Base-by-base conservation (phyloP, 225 moss, liverwort and hornwort species). In the Takakia lepidozioides region DNA sequence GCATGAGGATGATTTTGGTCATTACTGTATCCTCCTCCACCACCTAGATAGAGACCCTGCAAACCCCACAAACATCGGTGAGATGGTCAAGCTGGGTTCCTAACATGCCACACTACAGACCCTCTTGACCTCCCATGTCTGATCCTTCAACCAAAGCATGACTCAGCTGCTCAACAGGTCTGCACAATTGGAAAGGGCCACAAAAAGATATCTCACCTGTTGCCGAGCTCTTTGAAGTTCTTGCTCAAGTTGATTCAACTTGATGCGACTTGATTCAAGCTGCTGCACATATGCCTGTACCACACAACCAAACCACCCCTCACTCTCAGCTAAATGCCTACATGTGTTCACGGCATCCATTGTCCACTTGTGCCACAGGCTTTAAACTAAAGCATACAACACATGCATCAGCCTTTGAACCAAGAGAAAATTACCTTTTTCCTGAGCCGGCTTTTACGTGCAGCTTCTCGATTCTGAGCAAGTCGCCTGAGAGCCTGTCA, bases 391-490 rank as follows among this genome's bases (percentile, higher is more conserved):
- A 30, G 1, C 23, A 2, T 15, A 20, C 4, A 10, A 23, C 2
- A 19, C 21, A 23, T 16, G 18, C 51, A 38, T 13, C 45, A 53
- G 38, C 29, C 21, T 32, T 11, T 32, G 32, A 11, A 32, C 32
- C 7, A 7, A 32, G 52, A 5, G 15, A 15, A 6, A 2, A 71
- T 30, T 38, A 98, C 98, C 91, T 98, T 98, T 56, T 98, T 98
- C 40, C 98, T 75, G 11, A 98, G 82, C 67, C 98, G 83, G 62
- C 91, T 91, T 63, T 98, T 98, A 16, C 98, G 98, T 54, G 98
- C 98, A 58, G 98, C 98, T 71, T 98, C 98, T 47, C 98, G 91
- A 67, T 98, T 98, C 51, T 98, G 98, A 24, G 91, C 98, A 59
- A 98, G 54, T 25, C 98, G 84, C 43, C 98, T 85, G 15, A 98